Conservation (phyloP, 2,329 filamentous ascomycete genomes). For the Fusarium zealandicum region DNA sequence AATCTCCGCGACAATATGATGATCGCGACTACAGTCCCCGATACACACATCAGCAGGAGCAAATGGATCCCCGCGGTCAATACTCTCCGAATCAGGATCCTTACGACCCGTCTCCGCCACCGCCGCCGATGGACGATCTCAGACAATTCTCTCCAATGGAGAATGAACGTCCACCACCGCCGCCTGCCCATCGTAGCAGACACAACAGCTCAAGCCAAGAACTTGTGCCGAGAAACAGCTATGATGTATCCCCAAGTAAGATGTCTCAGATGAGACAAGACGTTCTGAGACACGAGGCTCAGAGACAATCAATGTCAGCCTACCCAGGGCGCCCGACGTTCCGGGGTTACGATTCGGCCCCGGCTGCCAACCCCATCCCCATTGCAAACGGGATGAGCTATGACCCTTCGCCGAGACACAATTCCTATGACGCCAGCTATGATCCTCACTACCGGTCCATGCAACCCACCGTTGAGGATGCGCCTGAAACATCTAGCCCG, state of each 20-base stretch:
- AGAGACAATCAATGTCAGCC: constrained; percentile 57
- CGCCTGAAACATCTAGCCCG: constrained; percentile 58
- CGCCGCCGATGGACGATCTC: constrained; percentile 42
- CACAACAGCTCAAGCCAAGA: constrained; percentile 56
- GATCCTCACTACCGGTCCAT: constrained; percentile 58
- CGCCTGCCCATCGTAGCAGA: constrained; percentile 60
- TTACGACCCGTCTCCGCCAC: constrained; percentile 41
- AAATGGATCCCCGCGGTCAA: constrained; percentile 48
- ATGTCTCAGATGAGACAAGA: constrained; percentile 63
- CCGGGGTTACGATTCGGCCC: constrained; percentile 58
- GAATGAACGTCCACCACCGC: constrained; percentile 60
- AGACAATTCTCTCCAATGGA: constrained; percentile 49
- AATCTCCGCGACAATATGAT: constrained; percentile 46
- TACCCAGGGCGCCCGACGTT: constrained; percentile 64
- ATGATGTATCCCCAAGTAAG: constrained; percentile 53
- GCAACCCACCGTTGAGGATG: constrained; percentile 71
- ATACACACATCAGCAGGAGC: constrained; percentile 46
- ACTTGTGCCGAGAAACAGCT: constrained; percentile 49
- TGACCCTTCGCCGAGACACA: constrained; percentile 52
- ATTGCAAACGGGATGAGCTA: constrained; percentile 45
- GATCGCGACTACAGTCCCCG: constrained; percentile 49
- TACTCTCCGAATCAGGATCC: constrained; percentile 46
- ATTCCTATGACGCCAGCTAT: constrained; percentile 58
- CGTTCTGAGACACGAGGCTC: constrained; percentile 64
- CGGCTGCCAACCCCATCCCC: constrained; percentile 43